Conservation (phyloP, 805 yeast species). For the Pichia rugopelliculosa region DNA sequence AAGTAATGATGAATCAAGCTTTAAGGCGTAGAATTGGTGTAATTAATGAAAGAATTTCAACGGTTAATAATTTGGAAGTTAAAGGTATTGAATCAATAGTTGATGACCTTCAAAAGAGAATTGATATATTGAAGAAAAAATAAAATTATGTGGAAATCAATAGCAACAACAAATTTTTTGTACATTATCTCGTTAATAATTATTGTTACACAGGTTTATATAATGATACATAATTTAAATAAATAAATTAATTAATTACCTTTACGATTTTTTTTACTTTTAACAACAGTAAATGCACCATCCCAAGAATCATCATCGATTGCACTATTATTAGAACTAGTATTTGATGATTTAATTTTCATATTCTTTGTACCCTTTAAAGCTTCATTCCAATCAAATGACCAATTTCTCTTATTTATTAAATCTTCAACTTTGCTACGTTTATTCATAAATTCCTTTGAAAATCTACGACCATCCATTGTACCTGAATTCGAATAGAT, state of each 20-base stretch:
- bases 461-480: conserved; percentile 93
- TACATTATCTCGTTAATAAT: too few species aligned
- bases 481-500: conserved; percentile 81
- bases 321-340: background rate
- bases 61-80: conserved; percentile 27
- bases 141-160: too few species aligned
- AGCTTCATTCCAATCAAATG: conserved; percentile 68
- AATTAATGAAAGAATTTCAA: conserved; percentile 36
- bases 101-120: conserved; percentile 10
- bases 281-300: conserved; percentile 44
- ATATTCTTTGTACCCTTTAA: conserved; percentile 14
- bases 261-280: conserved; percentile 43
- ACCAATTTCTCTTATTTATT: conserved; percentile 35
- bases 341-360: background rate
- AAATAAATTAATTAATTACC: conserved; percentile 5
- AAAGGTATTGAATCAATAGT: conserved; percentile 19
- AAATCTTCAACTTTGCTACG: conserved; percentile 62
- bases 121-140: conserved; percentile 9
- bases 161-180: too few species aligned
- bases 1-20: conserved; percentile 88
- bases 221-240: too few species aligned
- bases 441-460: conserved; percentile 78
- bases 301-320: conserved; percentile 49
- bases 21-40: conserved; percentile 62
- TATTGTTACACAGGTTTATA: background rate